Conservation (phyloP, 768 basidiomycete species). For the Hypholoma fasciculare region DNA sequence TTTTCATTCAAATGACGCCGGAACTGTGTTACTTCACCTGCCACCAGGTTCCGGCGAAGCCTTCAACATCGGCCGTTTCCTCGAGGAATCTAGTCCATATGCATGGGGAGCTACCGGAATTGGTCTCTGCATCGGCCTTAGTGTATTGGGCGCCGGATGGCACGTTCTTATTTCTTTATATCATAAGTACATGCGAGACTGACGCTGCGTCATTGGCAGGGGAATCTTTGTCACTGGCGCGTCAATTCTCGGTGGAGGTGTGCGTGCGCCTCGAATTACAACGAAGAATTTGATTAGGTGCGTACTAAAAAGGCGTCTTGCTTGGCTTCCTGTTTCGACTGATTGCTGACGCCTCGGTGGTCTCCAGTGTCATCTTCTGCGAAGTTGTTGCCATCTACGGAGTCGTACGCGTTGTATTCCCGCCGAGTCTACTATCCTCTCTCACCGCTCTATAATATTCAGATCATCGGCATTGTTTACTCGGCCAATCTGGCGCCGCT, state of each 20-base stretch:
- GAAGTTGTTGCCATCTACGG: slow-evolving; percentile 98
- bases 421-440: not conserved
- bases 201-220: slow-evolving; percentile 49
- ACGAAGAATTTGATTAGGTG: slow-evolving; percentile 78
- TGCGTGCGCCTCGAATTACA: no score
- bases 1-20: not conserved
- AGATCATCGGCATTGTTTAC: slow-evolving; percentile 98
- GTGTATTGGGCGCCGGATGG: slow-evolving; percentile 96
- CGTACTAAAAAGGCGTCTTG: slow-evolving; percentile 32
- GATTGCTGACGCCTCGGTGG: not conserved
- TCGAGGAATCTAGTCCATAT: slow-evolving; percentile 93
- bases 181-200: slow-evolving; percentile 3
- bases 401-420: slow-evolving; percentile 55
- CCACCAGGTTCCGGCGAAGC: slow-evolving; percentile 82
- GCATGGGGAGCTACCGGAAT: slow-evolving; percentile 91
- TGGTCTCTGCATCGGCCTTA: slow-evolving; percentile 90
- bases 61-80: slow-evolving; percentile 92
- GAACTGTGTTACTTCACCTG: not conserved
- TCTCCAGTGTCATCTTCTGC: slow-evolving; percentile 94
- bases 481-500: slow-evolving; percentile 74
- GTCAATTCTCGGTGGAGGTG: no score
- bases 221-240: slow-evolving; percentile 59
- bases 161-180: slow-evolving; percentile 34
- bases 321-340: slow-evolving; percentile 7
- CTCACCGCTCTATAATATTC: not conserved